Evolutionary conservation across 345 rosid species (phyloP), one percentile per base, ranked within the genome.

Genomic region (Pugionium dolabratum): DNA sequence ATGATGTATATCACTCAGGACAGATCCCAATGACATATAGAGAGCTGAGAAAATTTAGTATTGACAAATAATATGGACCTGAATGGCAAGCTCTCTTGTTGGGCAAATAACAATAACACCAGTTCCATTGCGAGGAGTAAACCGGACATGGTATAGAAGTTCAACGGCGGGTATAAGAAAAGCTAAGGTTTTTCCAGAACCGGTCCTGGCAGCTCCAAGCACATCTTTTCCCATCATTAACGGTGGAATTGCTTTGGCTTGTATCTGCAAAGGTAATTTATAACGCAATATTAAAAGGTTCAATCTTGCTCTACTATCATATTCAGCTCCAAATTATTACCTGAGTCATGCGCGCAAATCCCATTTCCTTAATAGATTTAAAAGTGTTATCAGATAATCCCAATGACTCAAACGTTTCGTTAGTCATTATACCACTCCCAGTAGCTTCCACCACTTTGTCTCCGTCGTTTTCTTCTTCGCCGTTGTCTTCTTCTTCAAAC

Each of bases 201-300:
- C 97, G 0, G 99, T 95, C 70, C 97, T 85, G 2, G 97, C 99
- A 48, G 97, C 99, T 62, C 95, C 99, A 35, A 95, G 93, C 28
- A 89, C 91, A 85, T 94, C 97, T 77, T 88, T 81, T 1, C 99
- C 97, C 58, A 73, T 68, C 77, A 86, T 66, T 71, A 91, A 89
- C 1, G 88, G 85, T 25, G 97, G 96, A 59, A 95, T 80, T 27
- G 97, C 80, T 80, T 83, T 79, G 9, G 96, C 87, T 90, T 91
- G 99, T 56, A 95, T 91, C 97, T 94, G 82, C 59, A 51, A 59
- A 7, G 31, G 6, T 2, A 1, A 26, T 49, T 67, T 18, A 18
- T 18, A 18, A 18, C 18, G 18, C 18, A 18, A 18, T 18, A 18
- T 18, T 18, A 18, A 39, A 39, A 49, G 9, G 25, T 49, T 34